These are phyloP conservation scores for Amorphotheca resinae DNA, from an alignment of 495 filamentous ascomycete species.

Conservation along the genomic window DNA sequence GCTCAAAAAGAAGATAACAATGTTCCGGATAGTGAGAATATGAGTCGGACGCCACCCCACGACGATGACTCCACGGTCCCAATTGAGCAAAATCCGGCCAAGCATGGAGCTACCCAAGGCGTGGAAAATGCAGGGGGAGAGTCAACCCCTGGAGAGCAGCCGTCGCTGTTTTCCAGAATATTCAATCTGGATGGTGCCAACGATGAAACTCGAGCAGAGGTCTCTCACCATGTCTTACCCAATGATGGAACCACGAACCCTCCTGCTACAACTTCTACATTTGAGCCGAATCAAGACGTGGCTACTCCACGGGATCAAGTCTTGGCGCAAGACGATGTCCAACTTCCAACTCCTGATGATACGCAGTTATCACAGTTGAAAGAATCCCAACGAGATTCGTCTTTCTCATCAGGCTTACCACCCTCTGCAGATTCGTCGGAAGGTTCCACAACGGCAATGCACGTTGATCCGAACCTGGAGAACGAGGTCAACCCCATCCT, in stretches of 20 bases:
- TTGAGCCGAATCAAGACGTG: not conserved
- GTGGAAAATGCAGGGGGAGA: not conserved
- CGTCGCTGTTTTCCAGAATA: constrained; percentile 1
- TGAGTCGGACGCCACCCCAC: too few relatives aligned
- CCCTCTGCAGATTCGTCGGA: not conserved
- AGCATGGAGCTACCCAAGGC: not conserved
- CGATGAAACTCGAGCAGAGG: constrained; percentile 7
- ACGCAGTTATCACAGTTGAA: constrained; percentile 2
- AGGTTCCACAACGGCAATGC: not conserved
- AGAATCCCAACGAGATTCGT: constrained; percentile 3
- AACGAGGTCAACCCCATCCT: not conserved
- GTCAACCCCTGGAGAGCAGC: not conserved
- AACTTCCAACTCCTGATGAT: constrained; percentile 11
- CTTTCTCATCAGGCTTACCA: constrained; percentile 9
- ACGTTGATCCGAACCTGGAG: not conserved
- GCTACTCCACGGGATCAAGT: not conserved
- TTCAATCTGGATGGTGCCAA: constrained; percentile 14
- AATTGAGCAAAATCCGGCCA: not conserved
- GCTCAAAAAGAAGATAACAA: too few relatives aligned
- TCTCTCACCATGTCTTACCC: not conserved
- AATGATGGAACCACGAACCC: not conserved
- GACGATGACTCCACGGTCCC: too few relatives aligned
- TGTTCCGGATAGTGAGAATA: too few relatives aligned
- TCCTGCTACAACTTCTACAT: not conserved
- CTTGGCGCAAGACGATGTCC: constrained; percentile 14